Evolutionary conservation across 805 yeast species (phyloP).

Genomic region (Candida hungchunana): DNA sequence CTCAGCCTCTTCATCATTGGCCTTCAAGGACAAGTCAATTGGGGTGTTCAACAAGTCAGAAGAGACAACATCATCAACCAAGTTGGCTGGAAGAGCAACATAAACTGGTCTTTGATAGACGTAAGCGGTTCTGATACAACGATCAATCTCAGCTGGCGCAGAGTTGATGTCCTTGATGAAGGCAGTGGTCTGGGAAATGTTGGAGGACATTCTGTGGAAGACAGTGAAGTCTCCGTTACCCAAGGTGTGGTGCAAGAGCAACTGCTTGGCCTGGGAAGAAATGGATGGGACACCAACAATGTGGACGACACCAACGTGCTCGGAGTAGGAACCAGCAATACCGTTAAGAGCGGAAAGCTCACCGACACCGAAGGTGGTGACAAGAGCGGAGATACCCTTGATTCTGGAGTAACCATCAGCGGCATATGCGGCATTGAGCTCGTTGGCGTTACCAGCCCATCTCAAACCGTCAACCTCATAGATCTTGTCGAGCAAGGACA

Average conservation of each 20-base stretch:
- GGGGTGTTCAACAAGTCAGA: constrained; percentile 55
- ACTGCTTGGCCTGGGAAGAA: constrained; percentile 65
- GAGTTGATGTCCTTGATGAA: constrained; percentile 57
- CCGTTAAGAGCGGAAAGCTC: constrained; percentile 82
- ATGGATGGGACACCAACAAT: constrained; percentile 84
- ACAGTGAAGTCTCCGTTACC: constrained; percentile 82
- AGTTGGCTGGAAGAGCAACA: constrained; percentile 77
- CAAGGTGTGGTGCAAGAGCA: constrained; percentile 76
- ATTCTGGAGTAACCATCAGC: constrained; percentile 87
- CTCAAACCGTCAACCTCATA: constrained; percentile 70
- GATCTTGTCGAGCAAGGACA: constrained; percentile 64
- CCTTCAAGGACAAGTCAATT: constrained; percentile 53
- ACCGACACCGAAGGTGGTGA: constrained; percentile 91
- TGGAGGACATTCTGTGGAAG: constrained; percentile 73
- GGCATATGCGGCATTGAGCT: constrained; percentile 83
- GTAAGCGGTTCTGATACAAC: constrained; percentile 68
- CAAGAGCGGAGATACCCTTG: constrained; percentile 67
- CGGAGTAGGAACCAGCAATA: constrained; percentile 85
- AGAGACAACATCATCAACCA: constrained; percentile 63
- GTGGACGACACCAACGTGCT: constrained; percentile 81
- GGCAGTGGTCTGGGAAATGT: constrained; percentile 64
- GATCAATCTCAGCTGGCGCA: constrained; percentile 71
- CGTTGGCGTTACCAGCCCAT: constrained; percentile 92
- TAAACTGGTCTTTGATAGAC: constrained; percentile 76
- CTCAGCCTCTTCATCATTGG: constrained; percentile 60